Base-by-base conservation (phyloP, 2,329 filamentous ascomycete genomes). In the Penicillium sp. region DNA sequence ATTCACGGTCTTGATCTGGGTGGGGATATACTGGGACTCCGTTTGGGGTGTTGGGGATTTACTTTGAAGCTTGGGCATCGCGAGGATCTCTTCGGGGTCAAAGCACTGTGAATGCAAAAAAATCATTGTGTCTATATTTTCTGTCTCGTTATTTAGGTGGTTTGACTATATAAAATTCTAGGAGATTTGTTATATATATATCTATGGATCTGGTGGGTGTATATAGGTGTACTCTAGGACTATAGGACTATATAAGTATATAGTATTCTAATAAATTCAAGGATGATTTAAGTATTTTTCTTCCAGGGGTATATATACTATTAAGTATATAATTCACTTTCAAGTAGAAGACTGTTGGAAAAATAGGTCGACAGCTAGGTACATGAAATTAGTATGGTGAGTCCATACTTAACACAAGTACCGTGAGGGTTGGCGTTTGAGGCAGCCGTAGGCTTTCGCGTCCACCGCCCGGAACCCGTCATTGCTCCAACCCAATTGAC, bases 21-120 rank as follows among this genome's bases (percentile, higher is more conserved):
- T 72, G 70, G 71, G 50, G 70, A 73, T 72, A 67, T 65, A 74
- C 71, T 70, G 62, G 72, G 71, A 71, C 67, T 71, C 64, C 71
- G 68, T 71, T 69, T 71, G 70, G 68, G 72, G 71, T 74, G 71
- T 74, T 74, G 71, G 72, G 71, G 69, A 67, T 70, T 72, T 72
- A 67, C 69, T 71, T 74, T 73, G 71, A 63, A 66, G 67, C 67
- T 70, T 69, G 66, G 62, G 64, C 64, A 65, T 66, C 48, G 50
- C 45, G 57, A 62, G 57, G 55, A 66, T 63, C 66, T 67, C 57
- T 54, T 60, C 57, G 63, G 62, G 62, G 62, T 62, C 62, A 59
- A 67, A 65, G 66, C 64, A 67, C 65, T 67, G 69, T 71, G 70
- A 67, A 68, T 70, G 68, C 67, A 62, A 65, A 61, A 64, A 66